Percentiles rank a stretch among this genome's conserved stretches.
phyloP scores from a whole-genome alignment of 1,139 yeast species.

The Kazachstania sp. region DNA sequence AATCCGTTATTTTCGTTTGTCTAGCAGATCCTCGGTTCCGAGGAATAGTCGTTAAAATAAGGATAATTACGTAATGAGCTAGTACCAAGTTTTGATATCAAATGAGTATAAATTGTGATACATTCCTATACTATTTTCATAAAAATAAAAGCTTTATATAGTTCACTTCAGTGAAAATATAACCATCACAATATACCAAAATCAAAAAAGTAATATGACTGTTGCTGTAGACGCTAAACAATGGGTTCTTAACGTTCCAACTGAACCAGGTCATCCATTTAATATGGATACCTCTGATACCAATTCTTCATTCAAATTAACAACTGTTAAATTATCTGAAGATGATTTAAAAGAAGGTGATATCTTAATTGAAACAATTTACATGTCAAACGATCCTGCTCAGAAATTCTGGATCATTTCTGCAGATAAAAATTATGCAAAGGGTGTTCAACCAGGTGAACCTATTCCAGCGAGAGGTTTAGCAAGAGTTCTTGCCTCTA shows the following conservation, averaged over 20 bases:
- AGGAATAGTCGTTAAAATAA: too few relatives aligned
- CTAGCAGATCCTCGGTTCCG: too few relatives aligned
- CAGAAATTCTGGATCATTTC: conserved; percentile 54
- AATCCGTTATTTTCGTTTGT: too few relatives aligned
- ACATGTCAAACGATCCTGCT: conserved; percentile 59
- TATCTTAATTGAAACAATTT: conserved; percentile 40
- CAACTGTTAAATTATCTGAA: conserved; percentile 21
- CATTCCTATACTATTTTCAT: too few relatives aligned
- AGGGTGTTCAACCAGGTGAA: conserved; percentile 42
- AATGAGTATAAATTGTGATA: too few relatives aligned
- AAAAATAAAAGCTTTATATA: not conserved
- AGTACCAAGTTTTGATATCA: too few relatives aligned
- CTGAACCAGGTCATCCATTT: conserved; percentile 23
- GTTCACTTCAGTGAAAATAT: too few relatives aligned
- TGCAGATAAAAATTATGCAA: conserved; percentile 39
- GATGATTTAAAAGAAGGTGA: conserved; percentile 38
- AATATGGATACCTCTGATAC: conserved; percentile 28
- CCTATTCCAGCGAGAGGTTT: conserved; percentile 45
- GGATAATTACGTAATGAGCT: too few relatives aligned
- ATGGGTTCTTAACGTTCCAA: conserved; percentile 26
- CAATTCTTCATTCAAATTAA: conserved; percentile 35
- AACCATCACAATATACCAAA: not conserved
- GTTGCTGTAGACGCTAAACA: conserved; percentile 28
- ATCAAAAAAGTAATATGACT: conserved; percentile 7
- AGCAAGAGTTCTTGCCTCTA: conserved; percentile 42